Base-by-base conservation (phyloP, 257 asterid species). In the Solanum paucissectum region DNA sequence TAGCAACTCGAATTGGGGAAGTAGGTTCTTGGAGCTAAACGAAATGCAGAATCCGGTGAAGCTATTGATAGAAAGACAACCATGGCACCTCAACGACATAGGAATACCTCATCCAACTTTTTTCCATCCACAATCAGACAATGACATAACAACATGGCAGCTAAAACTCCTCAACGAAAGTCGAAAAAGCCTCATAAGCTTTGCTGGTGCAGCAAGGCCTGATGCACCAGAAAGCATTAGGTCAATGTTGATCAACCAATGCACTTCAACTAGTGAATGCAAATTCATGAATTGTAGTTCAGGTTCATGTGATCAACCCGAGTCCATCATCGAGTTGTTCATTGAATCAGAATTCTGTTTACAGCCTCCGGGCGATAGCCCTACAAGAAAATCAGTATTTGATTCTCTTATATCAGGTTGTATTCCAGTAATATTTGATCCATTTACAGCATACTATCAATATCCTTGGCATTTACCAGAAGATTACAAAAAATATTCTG, bases 341-440 rank as follows among this genome's bases (percentile, higher is more conserved):
- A 55, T 42, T 88, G 93, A 90, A 85, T 92, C 98, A 0, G 96
- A 94, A 72, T 95, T 95, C 92, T 94, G 98, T 69, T 32, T 95
- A 68, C 98, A 94, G 89, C 97, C 98, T 34, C 92, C 94, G 1
- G 98, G 98, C 0, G 98, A 95, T 60, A 95, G 98, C 82, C 90
- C 95, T 4, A 95, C 98, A 1, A 88, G 98, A 83, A 95, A 93
- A 88, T 95, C 97, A 20, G 93, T 94, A 5, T 95, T 95, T 34
- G 97, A 95, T 87, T 93, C 94, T 2, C 90, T 95, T 2, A 76
- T 93, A 0, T 90, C 96, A 2, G 96, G 97, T 10, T 95, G 98
- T 81, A 94, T 94, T 38, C 96, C 96, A 0, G 96, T 95, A 68
- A 37, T 95, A 23, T 94, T 95, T 23, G 91, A 93, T 83, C 96